These are phyloP conservation scores for Hebeloma cylindrosporum DNA, from an alignment of 768 basidiomycete genomes.

Conservation along the genomic window DNA sequence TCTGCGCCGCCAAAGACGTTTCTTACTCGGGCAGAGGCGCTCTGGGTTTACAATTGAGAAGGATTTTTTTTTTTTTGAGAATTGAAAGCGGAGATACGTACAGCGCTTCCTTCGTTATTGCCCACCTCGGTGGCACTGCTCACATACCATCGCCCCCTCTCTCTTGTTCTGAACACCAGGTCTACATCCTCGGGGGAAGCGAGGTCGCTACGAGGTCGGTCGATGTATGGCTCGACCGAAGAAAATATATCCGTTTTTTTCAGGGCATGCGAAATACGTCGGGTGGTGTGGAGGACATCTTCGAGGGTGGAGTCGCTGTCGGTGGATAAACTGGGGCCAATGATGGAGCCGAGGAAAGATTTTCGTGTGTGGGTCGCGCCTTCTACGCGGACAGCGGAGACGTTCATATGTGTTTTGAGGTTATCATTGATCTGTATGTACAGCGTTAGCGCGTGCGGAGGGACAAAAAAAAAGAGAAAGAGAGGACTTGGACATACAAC, in stretches of 20 bases:
- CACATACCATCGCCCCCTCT: conserved; percentile 73
- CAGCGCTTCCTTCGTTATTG: conserved; percentile 91
- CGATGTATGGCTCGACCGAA: conserved; percentile 61
- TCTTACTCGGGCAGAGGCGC: conserved; percentile 74
- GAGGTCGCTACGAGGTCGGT: conserved; percentile 52
- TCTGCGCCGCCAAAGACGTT: conserved; percentile 95
- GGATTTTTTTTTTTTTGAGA: conserved; percentile 2
- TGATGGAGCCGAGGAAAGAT: conserved; percentile 78
- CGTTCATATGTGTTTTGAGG: conserved; percentile 59
- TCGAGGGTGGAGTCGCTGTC: conserved; percentile 46
- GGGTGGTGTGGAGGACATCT: conserved; percentile 67
- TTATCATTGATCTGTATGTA: conserved; percentile 61
- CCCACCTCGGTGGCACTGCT: conserved; percentile 90
- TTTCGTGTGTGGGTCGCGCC: conserved; percentile 73
- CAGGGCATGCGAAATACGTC: conserved; percentile 64
- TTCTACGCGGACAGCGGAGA: conserved; percentile 79
- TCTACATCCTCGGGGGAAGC: conserved; percentile 69
- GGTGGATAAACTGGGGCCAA: conserved; percentile 50
- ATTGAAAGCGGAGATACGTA: conserved; percentile 39
- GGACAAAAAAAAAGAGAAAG: conserved; percentile 8
- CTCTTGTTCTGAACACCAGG: conserved; percentile 73
- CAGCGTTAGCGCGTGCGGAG: neutral
- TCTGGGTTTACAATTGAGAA: conserved; percentile 40
- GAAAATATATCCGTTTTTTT: conserved; percentile 78
- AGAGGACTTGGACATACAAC: too few species aligned